Evolutionary conservation across 495 filamentous ascomycete genomes (phyloP).

Genomic region (Hypoxylon fuscum): DNA sequence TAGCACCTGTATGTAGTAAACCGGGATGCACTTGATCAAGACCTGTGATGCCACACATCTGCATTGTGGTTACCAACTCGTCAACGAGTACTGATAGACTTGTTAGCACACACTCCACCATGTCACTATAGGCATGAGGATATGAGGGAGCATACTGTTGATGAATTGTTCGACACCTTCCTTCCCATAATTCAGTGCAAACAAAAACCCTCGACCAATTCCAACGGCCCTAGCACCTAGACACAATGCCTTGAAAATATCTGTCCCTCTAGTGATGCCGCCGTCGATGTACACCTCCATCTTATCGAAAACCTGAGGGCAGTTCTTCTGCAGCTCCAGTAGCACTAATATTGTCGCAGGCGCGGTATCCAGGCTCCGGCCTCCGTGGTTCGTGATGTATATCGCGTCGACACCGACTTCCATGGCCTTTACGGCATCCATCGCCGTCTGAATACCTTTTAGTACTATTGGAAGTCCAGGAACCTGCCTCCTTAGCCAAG

Average conservation of each 20-base stretch:
- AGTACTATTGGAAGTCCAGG: constrained; percentile 63
- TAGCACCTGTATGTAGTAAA: constrained; percentile 71
- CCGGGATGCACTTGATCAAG: constrained; percentile 75
- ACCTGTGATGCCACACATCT: constrained; percentile 76
- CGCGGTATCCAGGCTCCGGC: constrained; percentile 70
- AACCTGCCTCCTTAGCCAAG: constrained; percentile 58
- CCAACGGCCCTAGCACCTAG: constrained; percentile 72
- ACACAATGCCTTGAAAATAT: constrained; percentile 75
- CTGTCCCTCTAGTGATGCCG: constrained; percentile 68
- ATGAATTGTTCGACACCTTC: constrained; percentile 75
- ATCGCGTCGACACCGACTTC: constrained; percentile 68
- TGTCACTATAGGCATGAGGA: neutral
- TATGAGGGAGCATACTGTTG: constrained; percentile 61
- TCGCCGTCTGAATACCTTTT: constrained; percentile 71
- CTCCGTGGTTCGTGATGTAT: constrained; percentile 74
- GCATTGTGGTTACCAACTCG: constrained; percentile 82
- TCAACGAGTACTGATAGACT: constrained; percentile 70
- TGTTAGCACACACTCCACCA: constrained; percentile 12
- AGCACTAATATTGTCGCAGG: constrained; percentile 69
- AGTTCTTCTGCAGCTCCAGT: constrained; percentile 69
- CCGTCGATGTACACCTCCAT: constrained; percentile 76
- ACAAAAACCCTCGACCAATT: constrained; percentile 71
- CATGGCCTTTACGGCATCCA: constrained; percentile 66
- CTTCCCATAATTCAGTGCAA: constrained; percentile 73
- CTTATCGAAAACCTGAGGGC: constrained; percentile 66